Base-by-base conservation (phyloP, 306 rosid genomes). In the Prunus campanulata region DNA sequence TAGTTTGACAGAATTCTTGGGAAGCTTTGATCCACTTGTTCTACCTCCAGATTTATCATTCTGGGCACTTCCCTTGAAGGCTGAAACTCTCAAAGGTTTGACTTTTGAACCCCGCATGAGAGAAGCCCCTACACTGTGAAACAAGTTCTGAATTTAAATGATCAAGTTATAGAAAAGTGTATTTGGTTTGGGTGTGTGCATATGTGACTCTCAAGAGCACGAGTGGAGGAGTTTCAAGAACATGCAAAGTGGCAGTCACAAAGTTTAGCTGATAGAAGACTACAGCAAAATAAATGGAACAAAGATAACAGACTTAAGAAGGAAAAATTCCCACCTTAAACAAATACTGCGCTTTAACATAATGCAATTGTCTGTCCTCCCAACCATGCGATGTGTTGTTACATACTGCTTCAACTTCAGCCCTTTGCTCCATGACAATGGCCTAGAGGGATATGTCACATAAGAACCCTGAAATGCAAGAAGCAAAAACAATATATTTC, bases 41-140 rank as follows among this genome's bases (percentile, higher is more conserved):
- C 87, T 82, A 66, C 83, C 82, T 67, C 79, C 87, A n/a, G 91
- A 78, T 74, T 79, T 88, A 74, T 81, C 86, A 82, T 88, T 83
- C 75, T 80, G 88, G 22, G 90, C 91, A 75, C 60, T 82, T 72
- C 98, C 90, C 84, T 93, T 93, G 80, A 93, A 93, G 85, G 91
- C 89, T 42, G 90, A 85, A 77, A 91, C 80, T 77, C 79, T 90
- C 66, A 88, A 81, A 71, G 85, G 84, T 79, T 82, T 87, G 66
- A 76, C 74, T 72, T 82, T 85, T 86, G 91, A 79, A 71, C 85
- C 89, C 71, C 79, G 64, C 72, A 83, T 85, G 80, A 66, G 76
- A 83, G 87, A 86, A 80, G 88, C 80, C 86, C 96, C 96, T 90
- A 90, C 90, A 90, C 98, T 93, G 90, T 74, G 96, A 83, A 90